Base-by-base conservation (phyloP, 768 basidiomycete species). In the Hygrophorus pudorinus region DNA sequence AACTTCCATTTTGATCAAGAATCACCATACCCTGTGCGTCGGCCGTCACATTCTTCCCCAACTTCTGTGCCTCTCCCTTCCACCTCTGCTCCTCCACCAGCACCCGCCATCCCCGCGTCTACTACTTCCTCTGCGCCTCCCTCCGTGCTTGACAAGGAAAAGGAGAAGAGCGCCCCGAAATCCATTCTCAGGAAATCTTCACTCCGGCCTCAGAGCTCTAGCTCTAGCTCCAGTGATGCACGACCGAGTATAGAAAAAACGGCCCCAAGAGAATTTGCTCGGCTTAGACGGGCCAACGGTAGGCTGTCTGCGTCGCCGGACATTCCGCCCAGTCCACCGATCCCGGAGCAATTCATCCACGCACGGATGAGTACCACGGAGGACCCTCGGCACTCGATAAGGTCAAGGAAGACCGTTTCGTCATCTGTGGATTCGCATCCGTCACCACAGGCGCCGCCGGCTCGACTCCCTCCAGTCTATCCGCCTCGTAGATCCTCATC, bases 1-100 rank as follows among this genome's bases (percentile, higher is more conserved):
- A 68, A 71, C 14, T 65, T 85, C 44, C 72, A 75, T 39, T 82
- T 83, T 60, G 79, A 89, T 59, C 83, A 84, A 51, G 81, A 87
- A 50, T 75, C 79, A 1, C 78, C 76, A 17, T 83, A 84, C 60
- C 78, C 84, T 13, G 66, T 62, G 29, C 68, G 68, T 33, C 58
- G 59, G 16, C 24, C 24, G 24, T 24, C 24, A 7, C 24, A 24
- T 7, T 24, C 24, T 24, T 24, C 24, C 24, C 46, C 59, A 24
- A 54, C 57, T 7, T 48, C 56, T 44, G 40, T 24, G 3, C 24
- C 24, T 7, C 52, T 24, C 52, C 55, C 30, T 54, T 59, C 42
- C 32, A 38, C 2, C 33, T 36, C 12, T 34, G 21, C 11, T 37
- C 46, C 13, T 2, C 38, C 43, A 3, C 33, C 47, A 4, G 38